phyloP scores from a whole-genome alignment of 139 green algal species.

The Diplosphaera chodatii region DNA sequence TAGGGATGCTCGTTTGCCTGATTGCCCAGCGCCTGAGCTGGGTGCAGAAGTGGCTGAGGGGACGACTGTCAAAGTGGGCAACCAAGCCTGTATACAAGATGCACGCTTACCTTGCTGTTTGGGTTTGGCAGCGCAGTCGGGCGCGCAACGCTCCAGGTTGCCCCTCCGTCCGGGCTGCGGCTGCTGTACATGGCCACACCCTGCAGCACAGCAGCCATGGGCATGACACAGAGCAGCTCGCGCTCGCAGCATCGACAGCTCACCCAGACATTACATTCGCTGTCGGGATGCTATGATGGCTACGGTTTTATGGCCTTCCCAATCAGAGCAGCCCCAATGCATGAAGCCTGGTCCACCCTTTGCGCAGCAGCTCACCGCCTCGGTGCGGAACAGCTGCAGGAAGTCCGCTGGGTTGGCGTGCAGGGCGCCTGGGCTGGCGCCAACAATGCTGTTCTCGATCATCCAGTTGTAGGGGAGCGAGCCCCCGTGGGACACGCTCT shows the following conservation, averaged over 20 bases:
- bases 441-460: background rate
- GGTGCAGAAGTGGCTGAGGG: too few relatives aligned
- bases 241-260: too few relatives aligned
- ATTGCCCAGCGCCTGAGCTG: too few relatives aligned
- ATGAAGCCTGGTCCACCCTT: too few relatives aligned
- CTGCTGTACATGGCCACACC: background rate
- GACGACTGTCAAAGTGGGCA: too few relatives aligned
- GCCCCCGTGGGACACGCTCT: background rate
- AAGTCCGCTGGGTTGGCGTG: background rate
- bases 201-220: background rate
- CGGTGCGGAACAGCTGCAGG: conserved; percentile 1
- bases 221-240: too few relatives aligned
- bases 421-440: background rate
- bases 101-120: conserved; percentile 3
- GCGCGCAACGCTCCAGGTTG: background rate
- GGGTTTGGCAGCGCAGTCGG: conserved; percentile 3
- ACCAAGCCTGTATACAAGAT: too few relatives aligned
- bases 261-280: too few relatives aligned
- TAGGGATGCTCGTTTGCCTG: too few relatives aligned
- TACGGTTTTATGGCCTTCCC: too few relatives aligned
- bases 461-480: background rate
- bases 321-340: too few relatives aligned
- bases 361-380: background rate
- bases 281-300: too few relatives aligned
- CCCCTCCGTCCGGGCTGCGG: background rate